Evolutionary conservation across 2,329 filamentous ascomycete species (phyloP).

Genomic region (Penicillium sp.): DNA sequence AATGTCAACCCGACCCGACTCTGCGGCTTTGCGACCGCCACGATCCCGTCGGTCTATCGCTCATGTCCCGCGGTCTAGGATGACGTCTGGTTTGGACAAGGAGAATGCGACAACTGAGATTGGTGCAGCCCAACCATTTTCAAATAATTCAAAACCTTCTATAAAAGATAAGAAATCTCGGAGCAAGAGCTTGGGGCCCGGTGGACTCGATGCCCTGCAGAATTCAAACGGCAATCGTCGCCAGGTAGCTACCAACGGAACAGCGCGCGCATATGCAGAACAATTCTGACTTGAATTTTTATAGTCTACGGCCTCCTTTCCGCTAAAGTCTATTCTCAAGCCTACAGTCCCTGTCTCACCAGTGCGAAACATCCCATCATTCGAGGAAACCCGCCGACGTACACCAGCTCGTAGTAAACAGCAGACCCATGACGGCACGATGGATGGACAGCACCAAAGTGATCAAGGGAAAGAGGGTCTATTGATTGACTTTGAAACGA

Average conservation of each 20-base stretch:
- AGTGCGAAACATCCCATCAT: slow-evolving; percentile 63
- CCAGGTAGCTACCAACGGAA: slow-evolving; percentile 59
- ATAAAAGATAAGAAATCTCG: slow-evolving; percentile 64
- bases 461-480: slow-evolving; percentile 29
- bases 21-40: slow-evolving; percentile 29
- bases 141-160: slow-evolving; percentile 35
- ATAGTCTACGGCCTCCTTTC: slow-evolving; percentile 39
- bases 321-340: slow-evolving; percentile 73
- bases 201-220: slow-evolving; percentile 79
- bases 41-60: slow-evolving; percentile 70
- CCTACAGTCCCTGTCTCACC: slow-evolving; percentile 66
- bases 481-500: slow-evolving; percentile 45
- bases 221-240: slow-evolving; percentile 72
- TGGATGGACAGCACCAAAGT: slow-evolving; percentile 8
- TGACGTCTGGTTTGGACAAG: slow-evolving; percentile 57
- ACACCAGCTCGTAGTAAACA: slow-evolving; percentile 34
- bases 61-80: slow-evolving; percentile 53
- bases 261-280: slow-evolving; percentile 1
- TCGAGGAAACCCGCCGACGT: slow-evolving; percentile 50
- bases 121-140: slow-evolving; percentile 41
- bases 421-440: slow-evolving; percentile 13
- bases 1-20: slow-evolving; percentile 37
- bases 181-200: slow-evolving; percentile 94
- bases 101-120: slow-evolving; percentile 74
- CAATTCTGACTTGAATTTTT: slow-evolving; percentile 18